Evolutionary conservation across 1,284 basidiomycete genomes (phyloP).

Genomic region (Trametes versicolor): DNA sequence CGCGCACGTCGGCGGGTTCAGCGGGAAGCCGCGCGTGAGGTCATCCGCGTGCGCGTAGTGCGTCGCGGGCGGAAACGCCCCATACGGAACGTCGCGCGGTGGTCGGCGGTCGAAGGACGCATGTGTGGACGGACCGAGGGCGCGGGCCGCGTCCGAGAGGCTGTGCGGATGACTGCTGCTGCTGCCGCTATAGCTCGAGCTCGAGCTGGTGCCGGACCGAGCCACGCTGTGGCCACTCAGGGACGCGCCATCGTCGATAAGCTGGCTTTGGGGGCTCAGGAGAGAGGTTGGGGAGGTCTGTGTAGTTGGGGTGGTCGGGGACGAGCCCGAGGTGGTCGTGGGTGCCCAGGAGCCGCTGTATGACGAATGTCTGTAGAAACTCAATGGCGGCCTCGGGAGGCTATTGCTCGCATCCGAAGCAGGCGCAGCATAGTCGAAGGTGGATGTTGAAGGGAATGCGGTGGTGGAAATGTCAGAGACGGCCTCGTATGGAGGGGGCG

Average conservation of each 20-base stretch:
- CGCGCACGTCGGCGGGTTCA: conserved; percentile 31
- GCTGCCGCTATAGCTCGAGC: background rate
- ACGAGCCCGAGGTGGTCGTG: background rate
- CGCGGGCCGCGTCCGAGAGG: background rate
- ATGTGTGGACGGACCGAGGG: background rate
- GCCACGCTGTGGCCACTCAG: background rate
- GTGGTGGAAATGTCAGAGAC: background rate
- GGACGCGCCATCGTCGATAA: background rate
- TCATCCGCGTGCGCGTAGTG: conserved; percentile 24
- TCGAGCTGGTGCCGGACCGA: background rate
- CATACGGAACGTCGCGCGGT: conserved; percentile 16
- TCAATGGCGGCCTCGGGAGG: background rate
- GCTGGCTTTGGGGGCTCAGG: background rate
- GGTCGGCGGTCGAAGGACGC: conserved; percentile 14
- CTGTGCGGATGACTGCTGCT: background rate
- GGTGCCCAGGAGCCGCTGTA: background rate
- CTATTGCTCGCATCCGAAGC: background rate
- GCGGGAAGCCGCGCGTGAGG: conserved; percentile 34
- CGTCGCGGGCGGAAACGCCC: conserved; percentile 31
- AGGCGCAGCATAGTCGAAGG: background rate
- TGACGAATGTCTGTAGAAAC: background rate
- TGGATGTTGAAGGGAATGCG: background rate
- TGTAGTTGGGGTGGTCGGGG: background rate
- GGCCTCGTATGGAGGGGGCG: background rate
- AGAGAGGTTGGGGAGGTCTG: background rate